Conservation (phyloP, 2,329 filamentous ascomycete species). For the Sporothrix mexicana region DNA sequence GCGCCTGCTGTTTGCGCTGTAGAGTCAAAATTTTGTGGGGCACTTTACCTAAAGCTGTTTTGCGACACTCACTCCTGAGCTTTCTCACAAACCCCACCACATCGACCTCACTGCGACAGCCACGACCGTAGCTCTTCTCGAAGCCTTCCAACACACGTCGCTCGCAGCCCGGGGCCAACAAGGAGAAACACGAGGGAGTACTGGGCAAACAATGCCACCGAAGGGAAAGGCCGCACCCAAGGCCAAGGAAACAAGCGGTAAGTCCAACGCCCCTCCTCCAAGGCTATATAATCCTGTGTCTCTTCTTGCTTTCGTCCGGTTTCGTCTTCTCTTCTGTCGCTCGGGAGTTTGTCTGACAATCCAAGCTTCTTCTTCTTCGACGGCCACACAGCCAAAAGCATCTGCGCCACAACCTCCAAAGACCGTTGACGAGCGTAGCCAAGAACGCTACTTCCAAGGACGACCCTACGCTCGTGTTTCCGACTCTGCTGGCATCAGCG, state of each 20-base stretch:
- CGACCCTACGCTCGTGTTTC: conserved; percentile 56
- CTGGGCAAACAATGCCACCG: conserved; percentile 44
- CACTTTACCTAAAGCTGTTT: neutral
- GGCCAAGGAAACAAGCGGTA: conserved; percentile 44
- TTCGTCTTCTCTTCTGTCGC: neutral
- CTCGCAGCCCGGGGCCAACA: neutral
- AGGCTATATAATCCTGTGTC: conserved; percentile 14
- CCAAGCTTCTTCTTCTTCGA: conserved; percentile 1
- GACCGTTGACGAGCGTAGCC: conserved; percentile 57
- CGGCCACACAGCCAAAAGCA: conserved; percentile 25
- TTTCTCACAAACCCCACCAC: conserved; percentile 13
- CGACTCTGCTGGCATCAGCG: conserved; percentile 53
- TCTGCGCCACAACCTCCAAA: conserved; percentile 45
- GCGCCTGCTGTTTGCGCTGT: conserved; percentile 21
- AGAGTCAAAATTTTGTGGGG: conserved; percentile 26
- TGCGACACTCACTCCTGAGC: neutral
- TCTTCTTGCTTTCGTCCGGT: neutral
- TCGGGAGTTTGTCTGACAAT: neutral
- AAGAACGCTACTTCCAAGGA: conserved; percentile 56
- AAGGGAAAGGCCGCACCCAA: conserved; percentile 42
- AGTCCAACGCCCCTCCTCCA: neutral
- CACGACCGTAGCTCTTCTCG: neutral
- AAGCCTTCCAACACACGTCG: neutral
- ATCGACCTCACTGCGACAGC: neutral
- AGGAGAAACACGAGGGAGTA: neutral